Conservation (phyloP, 2,329 filamentous ascomycete species). For the Penicillium griseofulvum region DNA sequence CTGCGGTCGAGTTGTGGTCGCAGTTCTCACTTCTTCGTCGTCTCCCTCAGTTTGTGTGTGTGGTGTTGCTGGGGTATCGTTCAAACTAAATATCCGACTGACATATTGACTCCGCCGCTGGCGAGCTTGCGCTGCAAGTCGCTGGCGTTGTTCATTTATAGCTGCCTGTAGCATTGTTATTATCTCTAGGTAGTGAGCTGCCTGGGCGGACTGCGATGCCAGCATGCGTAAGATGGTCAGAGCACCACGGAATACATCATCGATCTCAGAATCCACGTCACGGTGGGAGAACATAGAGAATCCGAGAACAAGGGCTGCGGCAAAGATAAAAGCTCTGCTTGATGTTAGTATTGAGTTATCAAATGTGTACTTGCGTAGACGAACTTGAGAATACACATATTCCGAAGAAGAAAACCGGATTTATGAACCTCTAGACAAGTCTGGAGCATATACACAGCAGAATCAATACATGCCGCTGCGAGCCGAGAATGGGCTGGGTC, state of each 20-base stretch:
- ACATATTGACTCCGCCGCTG: constrained; percentile 36
- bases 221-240: constrained; percentile 52
- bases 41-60: constrained; percentile 6
- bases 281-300: constrained; percentile 55
- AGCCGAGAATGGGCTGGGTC: constrained; percentile 38
- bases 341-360: background rate
- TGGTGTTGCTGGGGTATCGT: constrained; percentile 12
- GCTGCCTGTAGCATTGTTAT: constrained; percentile 49
- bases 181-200: constrained; percentile 58
- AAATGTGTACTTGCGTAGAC: constrained; percentile 14
- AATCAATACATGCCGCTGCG: constrained; percentile 55
- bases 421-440: constrained; percentile 52
- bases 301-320: constrained; percentile 56
- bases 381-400: constrained; percentile 61
- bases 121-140: constrained; percentile 26
- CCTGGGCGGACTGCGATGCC: constrained; percentile 53
- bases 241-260: constrained; percentile 50
- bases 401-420: constrained; percentile 48
- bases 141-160: constrained; percentile 43
- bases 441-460: constrained; percentile 56
- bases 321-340: constrained; percentile 53
- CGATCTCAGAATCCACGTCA: constrained; percentile 41
- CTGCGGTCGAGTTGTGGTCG: constrained; percentile 5
- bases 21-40: background rate
- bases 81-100: constrained; percentile 37